phyloP scores from a whole-genome alignment of 805 yeast species.

The Candida multigemmis region DNA sequence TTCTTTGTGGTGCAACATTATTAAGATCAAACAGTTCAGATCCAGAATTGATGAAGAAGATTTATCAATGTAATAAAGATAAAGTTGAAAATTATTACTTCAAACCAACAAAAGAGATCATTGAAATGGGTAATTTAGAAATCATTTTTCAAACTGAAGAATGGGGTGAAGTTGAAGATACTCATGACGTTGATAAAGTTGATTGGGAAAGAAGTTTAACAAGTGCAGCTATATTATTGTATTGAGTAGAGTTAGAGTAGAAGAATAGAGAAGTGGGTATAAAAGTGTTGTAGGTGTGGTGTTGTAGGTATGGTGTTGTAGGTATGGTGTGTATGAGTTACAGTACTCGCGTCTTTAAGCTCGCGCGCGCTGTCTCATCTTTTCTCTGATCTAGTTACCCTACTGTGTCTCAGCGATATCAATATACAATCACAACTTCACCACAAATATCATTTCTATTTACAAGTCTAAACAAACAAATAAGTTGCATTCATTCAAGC shows the following conservation, averaged over 20 bases:
- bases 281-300: neutral
- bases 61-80: slow-evolving; percentile 28
- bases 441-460: too few relatives aligned
- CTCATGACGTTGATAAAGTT: slow-evolving; percentile 94
- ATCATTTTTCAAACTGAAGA: slow-evolving; percentile 73
- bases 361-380: too few relatives aligned
- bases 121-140: slow-evolving; percentile 73
- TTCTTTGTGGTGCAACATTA: slow-evolving; percentile 69
- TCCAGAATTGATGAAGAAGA: slow-evolving; percentile 6
- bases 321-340: too few relatives aligned
- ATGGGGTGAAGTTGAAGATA: slow-evolving; percentile 99
- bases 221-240: slow-evolving; percentile 51
- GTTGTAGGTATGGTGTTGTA: too few relatives aligned
- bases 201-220: slow-evolving; percentile 79
- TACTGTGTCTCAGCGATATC: too few relatives aligned
- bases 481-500: too few relatives aligned
- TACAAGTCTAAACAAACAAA: too few relatives aligned
- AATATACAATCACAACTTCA: too few relatives aligned
- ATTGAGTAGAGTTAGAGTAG: slow-evolving; percentile 5
- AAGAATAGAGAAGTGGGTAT: neutral
- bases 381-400: too few relatives aligned
- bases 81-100: slow-evolving; percentile 18
- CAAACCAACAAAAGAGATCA: slow-evolving; percentile 58
- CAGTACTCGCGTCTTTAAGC: too few relatives aligned
- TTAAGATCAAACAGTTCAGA: slow-evolving; percentile 38